Evolutionary conservation across 176 grass and related monocot species (phyloP).

Genomic region (Areca catechu): DNA sequence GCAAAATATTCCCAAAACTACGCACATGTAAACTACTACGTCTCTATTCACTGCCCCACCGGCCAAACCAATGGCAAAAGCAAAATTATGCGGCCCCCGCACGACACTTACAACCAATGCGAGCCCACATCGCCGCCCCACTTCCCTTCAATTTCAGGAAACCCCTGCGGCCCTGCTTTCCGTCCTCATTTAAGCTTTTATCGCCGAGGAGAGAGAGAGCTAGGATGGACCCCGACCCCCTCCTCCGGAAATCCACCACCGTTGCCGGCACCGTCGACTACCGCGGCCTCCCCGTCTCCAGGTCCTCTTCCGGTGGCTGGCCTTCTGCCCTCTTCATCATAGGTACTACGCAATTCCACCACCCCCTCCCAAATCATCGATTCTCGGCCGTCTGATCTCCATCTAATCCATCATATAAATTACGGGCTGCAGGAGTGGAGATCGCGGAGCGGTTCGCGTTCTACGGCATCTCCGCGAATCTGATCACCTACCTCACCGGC

Average conservation of each 20-base stretch:
- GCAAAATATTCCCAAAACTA: too few species aligned
- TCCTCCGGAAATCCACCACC: neutral
- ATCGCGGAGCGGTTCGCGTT: constrained; percentile 40
- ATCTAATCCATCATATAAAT: neutral
- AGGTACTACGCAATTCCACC: constrained; percentile 9
- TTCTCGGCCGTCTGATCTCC: neutral
- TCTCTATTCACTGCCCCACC: too few species aligned
- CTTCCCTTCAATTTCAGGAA: too few species aligned
- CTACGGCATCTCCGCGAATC: constrained; percentile 48
- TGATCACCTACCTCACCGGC: constrained; percentile 59
- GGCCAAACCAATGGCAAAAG: too few species aligned
- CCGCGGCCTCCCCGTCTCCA: constrained; percentile 28
- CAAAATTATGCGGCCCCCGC: too few species aligned
- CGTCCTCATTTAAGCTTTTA: too few species aligned
- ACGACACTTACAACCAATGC: too few species aligned
- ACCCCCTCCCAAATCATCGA: neutral
- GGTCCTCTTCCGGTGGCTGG: constrained; percentile 42
- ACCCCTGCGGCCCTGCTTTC: too few species aligned
- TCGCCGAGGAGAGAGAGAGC: neutral
- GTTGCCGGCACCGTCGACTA: constrained; percentile 36
- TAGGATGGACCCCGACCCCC: constrained; percentile 5
- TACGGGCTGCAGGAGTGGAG: constrained; percentile 28
- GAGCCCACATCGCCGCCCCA: too few species aligned
- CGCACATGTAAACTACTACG: too few species aligned
- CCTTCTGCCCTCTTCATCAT: constrained; percentile 43